These are phyloP conservation scores for Lepiota brunneoincarnata DNA, from an alignment of 768 basidiomycete genomes.

Conservation along the genomic window DNA sequence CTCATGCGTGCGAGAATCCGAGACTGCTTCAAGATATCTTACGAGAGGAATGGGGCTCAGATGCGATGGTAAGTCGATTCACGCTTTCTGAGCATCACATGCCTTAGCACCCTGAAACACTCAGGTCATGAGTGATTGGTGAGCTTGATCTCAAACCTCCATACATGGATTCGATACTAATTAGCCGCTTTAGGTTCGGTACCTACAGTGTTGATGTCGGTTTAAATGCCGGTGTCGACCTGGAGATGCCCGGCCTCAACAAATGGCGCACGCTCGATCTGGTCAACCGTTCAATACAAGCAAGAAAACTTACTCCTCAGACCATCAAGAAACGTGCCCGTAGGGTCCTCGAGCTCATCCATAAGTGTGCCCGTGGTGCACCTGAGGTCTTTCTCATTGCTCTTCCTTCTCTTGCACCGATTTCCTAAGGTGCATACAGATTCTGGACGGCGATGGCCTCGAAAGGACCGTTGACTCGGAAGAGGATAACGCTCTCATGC, in stretches of 20 bases:
- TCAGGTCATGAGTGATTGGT: conserved; percentile 85
- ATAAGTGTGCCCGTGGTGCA: conserved; percentile 64
- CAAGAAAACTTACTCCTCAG: conserved; percentile 63
- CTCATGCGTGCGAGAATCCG: conserved; percentile 64
- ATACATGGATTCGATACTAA: neutral
- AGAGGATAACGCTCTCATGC: conserved; percentile 62
- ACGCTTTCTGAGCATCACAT: neutral
- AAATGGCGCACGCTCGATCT: conserved; percentile 75
- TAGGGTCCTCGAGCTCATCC: conserved; percentile 65
- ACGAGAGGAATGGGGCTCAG: conserved; percentile 71
- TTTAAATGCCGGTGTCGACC: conserved; percentile 75
- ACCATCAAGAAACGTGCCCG: conserved; percentile 65
- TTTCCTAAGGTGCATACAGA: conserved; percentile 28
- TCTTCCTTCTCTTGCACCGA: neutral
- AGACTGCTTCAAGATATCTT: conserved; percentile 56
- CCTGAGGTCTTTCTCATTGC: conserved; percentile 47
- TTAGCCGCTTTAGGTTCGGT: conserved; percentile 47
- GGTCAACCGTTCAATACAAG: conserved; percentile 55
- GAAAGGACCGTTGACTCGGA: conserved; percentile 64
- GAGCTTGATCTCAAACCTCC: conserved; percentile 9
- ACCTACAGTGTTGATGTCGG: conserved; percentile 60
- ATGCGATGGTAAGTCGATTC: conserved; percentile 45
- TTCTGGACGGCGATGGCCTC: conserved; percentile 67
- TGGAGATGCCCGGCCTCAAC: conserved; percentile 77
- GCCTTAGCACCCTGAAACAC: neutral